These are phyloP conservation scores for Candida suzukii DNA, from an alignment of 805 yeast genomes.

Conservation along the genomic window DNA sequence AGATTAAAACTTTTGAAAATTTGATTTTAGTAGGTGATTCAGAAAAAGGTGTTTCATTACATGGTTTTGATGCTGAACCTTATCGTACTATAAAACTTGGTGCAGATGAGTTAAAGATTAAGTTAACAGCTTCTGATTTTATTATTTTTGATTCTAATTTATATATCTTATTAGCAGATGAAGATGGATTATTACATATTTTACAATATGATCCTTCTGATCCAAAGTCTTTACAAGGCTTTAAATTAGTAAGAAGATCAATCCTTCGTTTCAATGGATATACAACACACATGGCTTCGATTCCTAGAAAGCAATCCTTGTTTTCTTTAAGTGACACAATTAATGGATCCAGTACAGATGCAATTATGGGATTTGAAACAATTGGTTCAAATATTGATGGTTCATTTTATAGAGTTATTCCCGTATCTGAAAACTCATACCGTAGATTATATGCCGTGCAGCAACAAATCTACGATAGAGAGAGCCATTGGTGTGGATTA, in stretches of 20 bases:
- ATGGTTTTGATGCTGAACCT: constrained; percentile 94
- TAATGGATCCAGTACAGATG: constrained; percentile 7
- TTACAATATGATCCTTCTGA: constrained; percentile 91
- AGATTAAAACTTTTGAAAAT: constrained; percentile 78
- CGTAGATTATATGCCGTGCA: constrained; percentile 79
- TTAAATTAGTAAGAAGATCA: constrained; percentile 59
- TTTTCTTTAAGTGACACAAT: constrained; percentile 25
- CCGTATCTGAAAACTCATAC: constrained; percentile 68
- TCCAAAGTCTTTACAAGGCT: constrained; percentile 75
- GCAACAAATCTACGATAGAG: constrained; percentile 79
- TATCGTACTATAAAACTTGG: constrained; percentile 76
- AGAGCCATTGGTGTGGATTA: constrained; percentile 65
- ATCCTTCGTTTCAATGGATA: constrained; percentile 62
- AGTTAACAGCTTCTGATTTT: constrained; percentile 71
- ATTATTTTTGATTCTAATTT: constrained; percentile 64
- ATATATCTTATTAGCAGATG: constrained; percentile 62
- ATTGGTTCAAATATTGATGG: constrained; percentile 80
- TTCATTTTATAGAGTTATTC: constrained; percentile 63
- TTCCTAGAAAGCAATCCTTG: constrained; percentile 28
- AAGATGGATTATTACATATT: constrained; percentile 57
- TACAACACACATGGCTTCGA: constrained; percentile 45
- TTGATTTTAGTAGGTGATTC: constrained; percentile 77
- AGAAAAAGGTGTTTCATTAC: constrained; percentile 66
- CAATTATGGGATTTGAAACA: constrained; percentile 40
- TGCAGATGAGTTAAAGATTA: constrained; percentile 58